These are phyloP conservation scores for Endocalyx cinctus DNA, from an alignment of 2,329 filamentous ascomycete species.

Conservation along the genomic window DNA sequence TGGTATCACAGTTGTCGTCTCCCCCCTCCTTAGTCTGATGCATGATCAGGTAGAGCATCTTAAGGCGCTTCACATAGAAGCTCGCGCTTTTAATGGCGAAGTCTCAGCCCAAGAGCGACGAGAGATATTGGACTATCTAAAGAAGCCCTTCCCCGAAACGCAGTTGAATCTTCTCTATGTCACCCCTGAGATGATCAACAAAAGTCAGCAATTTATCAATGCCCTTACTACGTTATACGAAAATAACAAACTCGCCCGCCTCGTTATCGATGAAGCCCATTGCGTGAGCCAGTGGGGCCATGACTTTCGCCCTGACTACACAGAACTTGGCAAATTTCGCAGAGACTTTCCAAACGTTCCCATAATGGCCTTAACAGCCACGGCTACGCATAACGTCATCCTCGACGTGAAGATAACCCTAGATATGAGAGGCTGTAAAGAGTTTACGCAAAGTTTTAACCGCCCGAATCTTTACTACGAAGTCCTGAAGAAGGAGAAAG, in stretches of 20 bases:
- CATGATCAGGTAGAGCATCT: slow-evolving; percentile 91
- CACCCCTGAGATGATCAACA: slow-evolving; percentile 93
- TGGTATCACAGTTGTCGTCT: slow-evolving; percentile 92
- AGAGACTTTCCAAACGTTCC: slow-evolving; percentile 72
- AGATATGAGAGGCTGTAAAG: slow-evolving; percentile 70
- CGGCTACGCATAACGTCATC: slow-evolving; percentile 89
- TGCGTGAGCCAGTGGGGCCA: slow-evolving; percentile 99
- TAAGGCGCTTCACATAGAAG: slow-evolving; percentile 68
- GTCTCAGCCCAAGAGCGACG: slow-evolving; percentile 58
- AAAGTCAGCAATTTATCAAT: slow-evolving; percentile 65
- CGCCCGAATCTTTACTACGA: slow-evolving; percentile 92
- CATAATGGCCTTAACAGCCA: slow-evolving; percentile 92
- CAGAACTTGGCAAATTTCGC: slow-evolving; percentile 72
- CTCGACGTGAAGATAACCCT: slow-evolving; percentile 88
- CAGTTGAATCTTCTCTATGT: slow-evolving; percentile 87
- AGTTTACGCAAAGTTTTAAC: slow-evolving; percentile 93
- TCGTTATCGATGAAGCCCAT: slow-evolving; percentile 98
- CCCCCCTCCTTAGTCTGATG: slow-evolving; percentile 91
- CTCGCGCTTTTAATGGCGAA: slow-evolving; percentile 77
- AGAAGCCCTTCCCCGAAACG: slow-evolving; percentile 62
- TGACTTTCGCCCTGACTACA: slow-evolving; percentile 96
- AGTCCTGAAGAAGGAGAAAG: slow-evolving; percentile 66
- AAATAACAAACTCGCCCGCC: slow-evolving; percentile 70
- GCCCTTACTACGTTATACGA: slow-evolving; percentile 64
- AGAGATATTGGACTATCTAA: slow-evolving; percentile 61